phyloP scores from a whole-genome alignment of 225 moss, liverwort and hornwort species.

The Anthoceros angustus region DNA sequence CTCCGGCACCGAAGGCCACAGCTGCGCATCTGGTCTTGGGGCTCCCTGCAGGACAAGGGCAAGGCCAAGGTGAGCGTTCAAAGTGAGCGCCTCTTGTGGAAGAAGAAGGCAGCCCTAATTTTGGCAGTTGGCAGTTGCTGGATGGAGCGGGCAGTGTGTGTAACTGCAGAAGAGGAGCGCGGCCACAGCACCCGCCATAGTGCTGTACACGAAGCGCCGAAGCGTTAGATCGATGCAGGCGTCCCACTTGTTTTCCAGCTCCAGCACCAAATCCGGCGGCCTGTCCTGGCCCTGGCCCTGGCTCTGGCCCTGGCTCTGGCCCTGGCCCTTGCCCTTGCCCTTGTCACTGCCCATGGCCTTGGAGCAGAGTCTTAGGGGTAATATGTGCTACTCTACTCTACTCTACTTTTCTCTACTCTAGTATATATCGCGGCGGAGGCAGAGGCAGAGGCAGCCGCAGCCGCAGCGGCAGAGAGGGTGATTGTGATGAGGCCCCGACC shows the following conservation, averaged over 20 bases:
- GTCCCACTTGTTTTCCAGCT: slow-evolving; percentile 1
- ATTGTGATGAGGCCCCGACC: neutral
- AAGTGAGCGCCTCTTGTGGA: too few species aligned
- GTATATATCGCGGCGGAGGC: neutral
- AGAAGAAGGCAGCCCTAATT: too few species aligned
- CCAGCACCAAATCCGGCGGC: slow-evolving; percentile 2
- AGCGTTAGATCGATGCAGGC: neutral
- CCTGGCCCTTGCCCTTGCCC: too few species aligned
- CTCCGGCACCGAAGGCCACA: slow-evolving; percentile 3
- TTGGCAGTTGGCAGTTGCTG: neutral
- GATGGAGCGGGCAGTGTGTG: neutral
- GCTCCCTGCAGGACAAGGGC: neutral
- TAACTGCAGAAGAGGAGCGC: neutral
- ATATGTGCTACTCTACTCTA: too few species aligned
- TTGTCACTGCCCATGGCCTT: too few species aligned
- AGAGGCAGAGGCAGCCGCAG: neutral
- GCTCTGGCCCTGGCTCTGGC: neutral
- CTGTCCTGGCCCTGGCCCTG: neutral
- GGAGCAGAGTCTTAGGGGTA: too few species aligned
- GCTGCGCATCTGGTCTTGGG: slow-evolving; percentile 2
- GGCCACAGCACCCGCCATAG: neutral
- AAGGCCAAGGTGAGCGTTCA: too few species aligned
- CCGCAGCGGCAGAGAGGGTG: neutral
- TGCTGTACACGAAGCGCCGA: slow-evolving; percentile 1
- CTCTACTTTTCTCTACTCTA: too few species aligned